A percentile compares a stretch with the other conserved stretches of the same genome.
phyloP scores from a whole-genome alignment of 257 asterid species.

The Eustoma russellianum region DNA sequence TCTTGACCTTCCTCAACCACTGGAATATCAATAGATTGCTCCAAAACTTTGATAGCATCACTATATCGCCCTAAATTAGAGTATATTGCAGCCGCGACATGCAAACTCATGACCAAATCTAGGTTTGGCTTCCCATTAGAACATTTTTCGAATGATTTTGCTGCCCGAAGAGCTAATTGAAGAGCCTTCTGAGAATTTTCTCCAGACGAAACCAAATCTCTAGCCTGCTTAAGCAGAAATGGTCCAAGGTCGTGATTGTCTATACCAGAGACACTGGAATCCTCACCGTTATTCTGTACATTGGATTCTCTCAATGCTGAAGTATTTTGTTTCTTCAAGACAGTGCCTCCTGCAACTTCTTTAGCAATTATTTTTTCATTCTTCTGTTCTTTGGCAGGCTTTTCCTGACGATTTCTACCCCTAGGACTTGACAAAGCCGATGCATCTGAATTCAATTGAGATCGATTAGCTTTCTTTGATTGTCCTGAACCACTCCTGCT shows the following conservation, averaged over 20 bases:
- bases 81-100: constrained; percentile 80
- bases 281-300: constrained; percentile 41
- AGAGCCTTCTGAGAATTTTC: constrained; percentile 77
- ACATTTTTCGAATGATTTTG: constrained; percentile 73
- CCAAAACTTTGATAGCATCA: constrained; percentile 73
- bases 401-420: constrained; percentile 21
- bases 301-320: constrained; percentile 27
- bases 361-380: constrained; percentile 22
- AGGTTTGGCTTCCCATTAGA: constrained; percentile 60
- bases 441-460: constrained; percentile 35
- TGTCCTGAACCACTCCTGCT: constrained; percentile 26
- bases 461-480: constrained; percentile 31
- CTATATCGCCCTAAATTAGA: constrained; percentile 64
- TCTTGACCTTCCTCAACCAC: constrained; percentile 65
- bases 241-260: constrained; percentile 88
- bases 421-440: constrained; percentile 45
- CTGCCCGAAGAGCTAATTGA: constrained; percentile 63
- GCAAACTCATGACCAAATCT: constrained; percentile 79
- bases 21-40: constrained; percentile 67
- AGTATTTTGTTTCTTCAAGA: constrained; percentile 29
- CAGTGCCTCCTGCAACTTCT: constrained; percentile 14
- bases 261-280: constrained; percentile 36
- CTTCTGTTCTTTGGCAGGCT: constrained; percentile 29
- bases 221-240: constrained; percentile 74
- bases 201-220: constrained; percentile 79